A percentile compares a stretch with the other conserved stretches of the same genome.
These are phyloP conservation scores for Nematodospora valgi DNA, from an alignment of 805 yeast genomes.

Conservation along the genomic window DNA sequence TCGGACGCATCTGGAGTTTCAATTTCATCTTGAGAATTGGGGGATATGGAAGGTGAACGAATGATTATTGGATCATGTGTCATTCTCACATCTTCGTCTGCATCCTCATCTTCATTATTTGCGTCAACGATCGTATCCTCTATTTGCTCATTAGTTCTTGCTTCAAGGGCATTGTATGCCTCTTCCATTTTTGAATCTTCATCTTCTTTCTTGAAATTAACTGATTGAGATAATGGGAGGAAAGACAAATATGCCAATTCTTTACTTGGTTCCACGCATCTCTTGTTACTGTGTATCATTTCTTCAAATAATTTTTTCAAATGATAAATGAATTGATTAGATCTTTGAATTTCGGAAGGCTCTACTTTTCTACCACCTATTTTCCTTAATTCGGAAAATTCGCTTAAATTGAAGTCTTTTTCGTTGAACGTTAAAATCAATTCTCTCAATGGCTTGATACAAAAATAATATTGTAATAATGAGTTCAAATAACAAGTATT, in stretches of 20 bases:
- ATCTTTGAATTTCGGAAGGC: slow-evolving; percentile 72
- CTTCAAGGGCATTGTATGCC: slow-evolving; percentile 1
- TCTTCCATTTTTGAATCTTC: slow-evolving; percentile 2
- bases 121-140: neutral
- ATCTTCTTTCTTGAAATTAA: slow-evolving; percentile 44
- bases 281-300: slow-evolving; percentile 57
- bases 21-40: too few relatives aligned
- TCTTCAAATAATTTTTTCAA: slow-evolving; percentile 65
- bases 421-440: slow-evolving; percentile 56
- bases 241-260: slow-evolving; percentile 89
- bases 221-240: slow-evolving; percentile 65
- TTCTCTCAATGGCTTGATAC: slow-evolving; percentile 75
- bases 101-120: neutral
- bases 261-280: slow-evolving; percentile 76
- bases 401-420: slow-evolving; percentile 7
- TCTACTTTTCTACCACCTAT: slow-evolving; percentile 86
- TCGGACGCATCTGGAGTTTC: slow-evolving; percentile 3
- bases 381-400: slow-evolving; percentile 35
- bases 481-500: slow-evolving; percentile 95
- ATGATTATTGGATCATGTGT: too few relatives aligned
- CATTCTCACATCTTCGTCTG: neutral
- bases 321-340: slow-evolving; percentile 76
- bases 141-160: neutral
- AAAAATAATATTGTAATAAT: slow-evolving; percentile 83
- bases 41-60: too few relatives aligned